phyloP scores from a whole-genome alignment of 805 yeast genomes.

The Myxozyma sirexii region DNA sequence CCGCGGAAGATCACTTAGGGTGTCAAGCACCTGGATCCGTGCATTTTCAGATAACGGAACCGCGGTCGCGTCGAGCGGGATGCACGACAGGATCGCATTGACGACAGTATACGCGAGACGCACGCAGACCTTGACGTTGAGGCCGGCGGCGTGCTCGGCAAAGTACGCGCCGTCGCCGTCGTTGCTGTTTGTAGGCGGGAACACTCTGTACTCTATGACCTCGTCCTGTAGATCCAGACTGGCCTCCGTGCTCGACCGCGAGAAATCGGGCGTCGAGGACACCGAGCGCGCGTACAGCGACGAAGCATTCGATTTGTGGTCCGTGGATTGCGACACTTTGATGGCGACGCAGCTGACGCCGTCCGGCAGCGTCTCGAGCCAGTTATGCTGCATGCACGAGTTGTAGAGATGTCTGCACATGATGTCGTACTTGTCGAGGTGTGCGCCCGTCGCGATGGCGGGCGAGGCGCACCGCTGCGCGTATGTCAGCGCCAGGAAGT shows the following conservation, averaged over 20 bases:
- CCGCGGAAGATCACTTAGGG: slow-evolving; percentile 22
- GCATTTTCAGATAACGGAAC: slow-evolving; percentile 24
- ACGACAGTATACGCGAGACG: slow-evolving; percentile 19
- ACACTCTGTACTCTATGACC: slow-evolving; percentile 9
- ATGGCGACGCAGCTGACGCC: slow-evolving; percentile 16
- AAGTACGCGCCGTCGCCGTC: slow-evolving; percentile 4
- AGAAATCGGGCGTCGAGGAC: too few relatives aligned
- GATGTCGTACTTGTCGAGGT: slow-evolving; percentile 26
- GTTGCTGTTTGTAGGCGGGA: slow-evolving; percentile 11
- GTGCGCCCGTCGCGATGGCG: neutral
- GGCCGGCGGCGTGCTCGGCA: slow-evolving; percentile 21
- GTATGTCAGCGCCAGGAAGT: neutral
- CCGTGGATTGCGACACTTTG: neutral
- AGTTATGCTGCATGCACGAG: slow-evolving; percentile 16
- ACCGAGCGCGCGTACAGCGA: too few relatives aligned
- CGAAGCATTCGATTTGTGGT: neutral
- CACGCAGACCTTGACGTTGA: slow-evolving; percentile 23
- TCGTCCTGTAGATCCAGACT: neutral
- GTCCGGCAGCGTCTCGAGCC: slow-evolving; percentile 19
- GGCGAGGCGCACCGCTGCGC: neutral
- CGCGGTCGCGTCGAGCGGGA: slow-evolving; percentile 14
- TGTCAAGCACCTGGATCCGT: slow-evolving; percentile 25
- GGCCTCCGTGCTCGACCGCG: too few relatives aligned
- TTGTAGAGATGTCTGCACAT: slow-evolving; percentile 25
- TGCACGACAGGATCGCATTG: slow-evolving; percentile 19